Evolutionary conservation across 2,329 filamentous ascomycete genomes (phyloP), one percentile per base, ranked within the genome.

Genomic region (Tolypocladium pustulatum): DNA sequence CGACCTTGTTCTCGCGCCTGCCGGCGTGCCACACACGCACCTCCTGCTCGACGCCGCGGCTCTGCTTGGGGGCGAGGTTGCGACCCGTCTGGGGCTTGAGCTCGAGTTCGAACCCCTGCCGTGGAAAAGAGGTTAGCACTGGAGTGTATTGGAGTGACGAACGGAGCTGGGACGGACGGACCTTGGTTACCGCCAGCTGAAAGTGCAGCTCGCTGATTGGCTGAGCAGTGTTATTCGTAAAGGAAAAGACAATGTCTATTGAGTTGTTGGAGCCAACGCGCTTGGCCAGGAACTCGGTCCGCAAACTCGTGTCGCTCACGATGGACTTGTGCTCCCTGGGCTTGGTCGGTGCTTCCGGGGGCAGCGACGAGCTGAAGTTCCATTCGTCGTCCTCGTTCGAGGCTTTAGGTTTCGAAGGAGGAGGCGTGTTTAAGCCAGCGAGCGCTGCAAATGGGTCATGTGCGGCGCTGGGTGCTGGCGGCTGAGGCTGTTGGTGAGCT

Each of bases 151-250:
- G 52, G 34, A 7, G 41, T 27, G 46, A 22, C 22, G 22, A 32
- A 37, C 46, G 10, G 32, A n/a, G 8, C 8, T 8, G 20, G 20
- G 20, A 41, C 15, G n/a, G 22, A 53, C 56, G 25, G 55, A 95
- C 92, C 83, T 93, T 97, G 60, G 93, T 94, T 36, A 97, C 93
- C 3, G 94, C 94, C 43, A 96, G 81, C 72, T 96, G 90, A 68
- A 97, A 96, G 60, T 93, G 91, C 36, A 99, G 77, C 63, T 95
- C 89, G 3, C 82, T 81, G 27, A 99, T 81, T 0, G 84, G 81
- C 66, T 89, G 81, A 2, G 81, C 74, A 0, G 86, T 88, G 61
- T 83, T 88, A 71, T 96, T 99, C 22, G 90, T 91, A 70, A 97
- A 96, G n/a, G 82, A 80, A 62, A 91, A 90, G 4, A 85, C 76